Evolutionary conservation across 164 flowering plant genomes (phyloP).

Genomic region (Malania oleifera): DNA sequence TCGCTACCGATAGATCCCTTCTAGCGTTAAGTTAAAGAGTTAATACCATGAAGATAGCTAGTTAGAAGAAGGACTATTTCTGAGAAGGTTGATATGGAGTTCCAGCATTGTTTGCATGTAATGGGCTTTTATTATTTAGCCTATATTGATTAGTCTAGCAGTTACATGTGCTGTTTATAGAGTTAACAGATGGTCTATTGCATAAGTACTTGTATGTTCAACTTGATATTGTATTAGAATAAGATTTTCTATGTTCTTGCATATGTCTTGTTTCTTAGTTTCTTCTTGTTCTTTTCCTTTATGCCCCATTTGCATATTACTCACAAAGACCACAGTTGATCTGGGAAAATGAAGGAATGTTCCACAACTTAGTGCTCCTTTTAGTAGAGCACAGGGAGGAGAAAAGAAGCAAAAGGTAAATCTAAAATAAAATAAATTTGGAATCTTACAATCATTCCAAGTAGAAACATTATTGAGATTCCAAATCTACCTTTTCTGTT

Average conservation of each 20-base stretch:
- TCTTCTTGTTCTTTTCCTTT: too few relatives aligned
- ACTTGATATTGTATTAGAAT: constrained; percentile 2
- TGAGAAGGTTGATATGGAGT: neutral
- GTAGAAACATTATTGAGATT: too few relatives aligned
- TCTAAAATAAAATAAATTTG: too few relatives aligned
- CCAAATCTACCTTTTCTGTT: too few relatives aligned
- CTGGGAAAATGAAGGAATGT: too few relatives aligned
- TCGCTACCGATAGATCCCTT: neutral
- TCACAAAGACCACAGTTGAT: too few relatives aligned
- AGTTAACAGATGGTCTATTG: constrained; percentile 6
- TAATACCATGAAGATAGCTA: neutral
- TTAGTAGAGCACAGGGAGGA: too few relatives aligned
- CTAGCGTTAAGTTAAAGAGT: constrained; percentile 2
- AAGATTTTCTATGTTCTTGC: neutral
- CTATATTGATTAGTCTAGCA: neutral
- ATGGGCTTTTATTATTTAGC: constrained; percentile 3
- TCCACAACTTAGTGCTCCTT: too few relatives aligned
- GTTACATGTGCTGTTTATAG: constrained; percentile 6
- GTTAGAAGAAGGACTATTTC: neutral
- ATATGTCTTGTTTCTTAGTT: too few relatives aligned
- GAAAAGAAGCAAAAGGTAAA: too few relatives aligned
- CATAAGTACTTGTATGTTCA: constrained; percentile 4
- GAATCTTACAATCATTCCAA: too few relatives aligned
- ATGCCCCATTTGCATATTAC: too few relatives aligned
- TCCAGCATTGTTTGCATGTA: constrained; percentile 8